These are phyloP conservation scores for Diplotaxis tenuifolia DNA, from an alignment of 345 rosid genomes.

Conservation along the genomic window DNA sequence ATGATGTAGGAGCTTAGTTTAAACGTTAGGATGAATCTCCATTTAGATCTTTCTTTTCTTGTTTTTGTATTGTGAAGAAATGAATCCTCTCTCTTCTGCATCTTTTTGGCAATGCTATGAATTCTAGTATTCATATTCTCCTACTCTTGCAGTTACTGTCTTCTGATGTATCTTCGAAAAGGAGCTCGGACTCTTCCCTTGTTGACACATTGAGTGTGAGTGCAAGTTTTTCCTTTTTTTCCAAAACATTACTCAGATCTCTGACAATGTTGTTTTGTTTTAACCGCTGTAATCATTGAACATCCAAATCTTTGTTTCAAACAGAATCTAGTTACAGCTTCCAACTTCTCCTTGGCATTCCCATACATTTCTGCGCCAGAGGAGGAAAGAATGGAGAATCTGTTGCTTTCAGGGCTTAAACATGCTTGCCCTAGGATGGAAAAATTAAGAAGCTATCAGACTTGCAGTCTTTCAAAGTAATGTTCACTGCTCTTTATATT, in stretches of 20 bases:
- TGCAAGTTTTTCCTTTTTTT: slow-evolving; percentile 8
- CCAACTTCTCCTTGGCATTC: slow-evolving; percentile 92
- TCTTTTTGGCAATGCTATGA: slow-evolving; percentile 5
- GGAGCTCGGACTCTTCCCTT: slow-evolving; percentile 54
- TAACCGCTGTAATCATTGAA: not conserved
- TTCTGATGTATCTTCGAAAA: slow-evolving; percentile 58
- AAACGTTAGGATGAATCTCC: not conserved
- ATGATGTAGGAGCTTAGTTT: not conserved
- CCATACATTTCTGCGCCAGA: slow-evolving; percentile 75
- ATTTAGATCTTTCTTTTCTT: not conserved
- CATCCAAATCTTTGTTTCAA: slow-evolving; percentile 19
- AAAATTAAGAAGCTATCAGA: slow-evolving; percentile 59
- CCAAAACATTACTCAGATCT: not conserved
- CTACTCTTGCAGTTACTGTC: slow-evolving; percentile 56
- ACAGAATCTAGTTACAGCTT: slow-evolving; percentile 58
- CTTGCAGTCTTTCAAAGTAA: slow-evolving; percentile 65
- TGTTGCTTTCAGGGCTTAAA: slow-evolving; percentile 63
- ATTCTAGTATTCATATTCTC: slow-evolving; percentile 6
- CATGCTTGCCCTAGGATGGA: slow-evolving; percentile 69
- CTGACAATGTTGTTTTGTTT: not conserved
- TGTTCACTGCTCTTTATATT: not conserved
- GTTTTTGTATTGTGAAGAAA: slow-evolving; percentile 5
- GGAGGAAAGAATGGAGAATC: slow-evolving; percentile 70
- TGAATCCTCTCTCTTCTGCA: not conserved
- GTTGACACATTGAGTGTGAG: slow-evolving; percentile 71